These are phyloP conservation scores for Conoideocrella luteorostrata DNA, from an alignment of 2,329 filamentous ascomycete genomes.

Conservation along the genomic window DNA sequence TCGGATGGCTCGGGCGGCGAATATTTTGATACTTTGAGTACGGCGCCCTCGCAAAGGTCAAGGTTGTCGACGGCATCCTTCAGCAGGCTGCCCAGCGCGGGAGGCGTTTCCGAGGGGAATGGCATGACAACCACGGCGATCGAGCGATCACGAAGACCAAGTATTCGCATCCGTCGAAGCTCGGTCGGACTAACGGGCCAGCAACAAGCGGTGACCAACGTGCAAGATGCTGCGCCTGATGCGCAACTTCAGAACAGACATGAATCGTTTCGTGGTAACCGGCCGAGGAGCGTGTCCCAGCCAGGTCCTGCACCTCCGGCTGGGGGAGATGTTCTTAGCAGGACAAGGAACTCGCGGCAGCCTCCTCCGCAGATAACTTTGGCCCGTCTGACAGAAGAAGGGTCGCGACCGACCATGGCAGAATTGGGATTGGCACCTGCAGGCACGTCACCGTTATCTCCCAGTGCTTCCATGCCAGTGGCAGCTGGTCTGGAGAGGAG, in stretches of 20 bases:
- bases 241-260: neutral
- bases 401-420: constrained; percentile 26
- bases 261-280: constrained; percentile 4
- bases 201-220: too few relatives aligned
- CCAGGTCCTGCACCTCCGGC: constrained; percentile 20
- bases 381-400: constrained; percentile 34
- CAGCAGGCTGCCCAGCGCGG: constrained; percentile 4
- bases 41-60: constrained; percentile 5
- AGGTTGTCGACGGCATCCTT: constrained; percentile 6
- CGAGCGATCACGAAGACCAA: constrained; percentile 13
- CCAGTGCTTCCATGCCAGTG: constrained; percentile 21
- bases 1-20: constrained; percentile 4
- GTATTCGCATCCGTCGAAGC: constrained; percentile 18
- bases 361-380: constrained; percentile 27
- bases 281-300: constrained; percentile 31
- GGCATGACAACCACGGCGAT: too few relatives aligned
- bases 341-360: constrained; percentile 23
- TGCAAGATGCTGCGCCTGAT: neutral
- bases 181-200: constrained; percentile 6
- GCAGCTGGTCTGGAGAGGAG: constrained; percentile 1
- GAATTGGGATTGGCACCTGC: constrained; percentile 22
- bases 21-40: constrained; percentile 3
- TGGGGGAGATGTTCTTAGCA: constrained; percentile 11
- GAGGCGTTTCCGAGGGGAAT: neutral
- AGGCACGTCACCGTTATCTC: constrained; percentile 15